These are phyloP conservation scores for Ogataea siamensis DNA, from an alignment of 805 yeast genomes.

Conservation along the genomic window DNA sequence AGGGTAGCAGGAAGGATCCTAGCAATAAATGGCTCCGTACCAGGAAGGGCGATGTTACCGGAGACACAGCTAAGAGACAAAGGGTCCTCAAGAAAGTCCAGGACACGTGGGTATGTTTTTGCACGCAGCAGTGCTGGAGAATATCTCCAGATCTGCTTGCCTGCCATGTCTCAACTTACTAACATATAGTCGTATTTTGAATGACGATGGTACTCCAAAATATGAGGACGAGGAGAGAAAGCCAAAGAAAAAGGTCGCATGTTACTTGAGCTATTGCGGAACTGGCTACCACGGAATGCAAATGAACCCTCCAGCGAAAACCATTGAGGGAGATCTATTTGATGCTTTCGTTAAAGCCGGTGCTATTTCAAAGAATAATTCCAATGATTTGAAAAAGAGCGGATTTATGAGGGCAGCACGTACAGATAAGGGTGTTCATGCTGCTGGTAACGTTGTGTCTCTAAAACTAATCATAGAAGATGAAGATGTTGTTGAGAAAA, in stretches of 20 bases:
- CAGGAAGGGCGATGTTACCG: constrained; percentile 29
- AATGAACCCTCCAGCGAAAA: constrained; percentile 79
- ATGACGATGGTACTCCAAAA: constrained; percentile 61
- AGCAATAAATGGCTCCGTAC: constrained; percentile 26
- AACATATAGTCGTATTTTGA: constrained; percentile 44
- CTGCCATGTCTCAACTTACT: constrained; percentile 4
- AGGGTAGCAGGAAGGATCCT: constrained; percentile 14
- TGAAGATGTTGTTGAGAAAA: constrained; percentile 64
- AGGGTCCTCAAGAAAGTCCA: constrained; percentile 30
- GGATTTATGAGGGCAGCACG: constrained; percentile 87
- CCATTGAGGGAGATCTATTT: constrained; percentile 88
- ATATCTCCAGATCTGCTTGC: neutral
- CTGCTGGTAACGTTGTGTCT: constrained; percentile 90
- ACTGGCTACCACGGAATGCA: constrained; percentile 98
- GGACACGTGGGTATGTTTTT: constrained; percentile 59
- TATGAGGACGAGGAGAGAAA: constrained; percentile 53
- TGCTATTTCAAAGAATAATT: constrained; percentile 81
- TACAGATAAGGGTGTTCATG: constrained; percentile 96
- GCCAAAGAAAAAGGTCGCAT: constrained; percentile 89
- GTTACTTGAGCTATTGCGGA: constrained; percentile 91
- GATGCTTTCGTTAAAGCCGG: constrained; percentile 83
- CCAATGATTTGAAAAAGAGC: constrained; percentile 82
- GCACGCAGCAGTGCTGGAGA: neutral
- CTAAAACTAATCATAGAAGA: constrained; percentile 84
- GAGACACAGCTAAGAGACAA: constrained; percentile 31